Evolutionary conservation across 169 alveolate species (phyloP).

Genomic region (Besnoitia besnoiti): DNA sequence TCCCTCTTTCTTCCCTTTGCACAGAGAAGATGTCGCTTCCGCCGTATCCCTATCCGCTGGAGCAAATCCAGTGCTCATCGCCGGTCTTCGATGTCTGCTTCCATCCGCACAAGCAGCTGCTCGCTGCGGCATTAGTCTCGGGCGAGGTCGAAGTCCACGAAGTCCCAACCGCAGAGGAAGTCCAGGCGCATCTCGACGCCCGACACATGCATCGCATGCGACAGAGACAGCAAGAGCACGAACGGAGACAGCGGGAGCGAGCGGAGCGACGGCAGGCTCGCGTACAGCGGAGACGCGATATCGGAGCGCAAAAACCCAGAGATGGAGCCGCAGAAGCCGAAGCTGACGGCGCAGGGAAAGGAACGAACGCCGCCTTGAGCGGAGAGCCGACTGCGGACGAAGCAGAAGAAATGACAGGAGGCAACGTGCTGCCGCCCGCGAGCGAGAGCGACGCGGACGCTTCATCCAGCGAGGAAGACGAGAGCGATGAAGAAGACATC

Average conservation of each 20-base stretch:
- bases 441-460: not conserved
- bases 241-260: not conserved
- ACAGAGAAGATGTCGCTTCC: not conserved
- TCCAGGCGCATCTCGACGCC: not conserved
- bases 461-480: not conserved
- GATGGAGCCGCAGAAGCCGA: not conserved
- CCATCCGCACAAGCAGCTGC: not conserved
- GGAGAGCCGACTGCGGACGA: not conserved
- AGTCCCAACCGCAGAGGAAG: constrained; percentile 20
- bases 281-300: constrained; percentile 27
- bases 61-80: not conserved
- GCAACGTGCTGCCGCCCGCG: not conserved
- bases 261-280: not conserved
- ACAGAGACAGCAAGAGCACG: not conserved
- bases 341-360: not conserved
- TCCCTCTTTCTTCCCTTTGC: not conserved
- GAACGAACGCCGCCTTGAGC: not conserved
- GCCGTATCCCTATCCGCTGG: not conserved
- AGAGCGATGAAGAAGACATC: not conserved
- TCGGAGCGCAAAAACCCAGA: not conserved
- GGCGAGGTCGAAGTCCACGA: constrained; percentile 37
- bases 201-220: not conserved
- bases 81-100: constrained; percentile 36
- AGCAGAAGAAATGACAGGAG: not conserved
- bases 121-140: constrained; percentile 26